A percentile compares a stretch with the other conserved stretches of the same genome.
Evolutionary conservation across 140 eudicot genomes (phyloP).

Genomic region (Stevia rebaudiana): DNA sequence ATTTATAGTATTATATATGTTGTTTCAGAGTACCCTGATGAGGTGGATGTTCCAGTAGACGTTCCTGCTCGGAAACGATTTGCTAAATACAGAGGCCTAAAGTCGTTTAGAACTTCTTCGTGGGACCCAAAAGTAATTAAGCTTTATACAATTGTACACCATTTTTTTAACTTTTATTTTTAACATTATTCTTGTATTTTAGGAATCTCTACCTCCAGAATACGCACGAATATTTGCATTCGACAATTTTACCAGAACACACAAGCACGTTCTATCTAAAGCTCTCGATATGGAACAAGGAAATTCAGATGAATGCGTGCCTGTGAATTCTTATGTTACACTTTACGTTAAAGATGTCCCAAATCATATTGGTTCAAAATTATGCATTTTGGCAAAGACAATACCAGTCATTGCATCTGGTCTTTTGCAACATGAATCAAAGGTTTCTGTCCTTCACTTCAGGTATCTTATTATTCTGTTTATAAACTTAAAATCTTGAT

Average conservation of each 20-base stretch:
- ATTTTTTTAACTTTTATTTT: neutral
- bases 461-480: constrained; percentile 35
- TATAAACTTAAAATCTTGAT: too few species aligned
- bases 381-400: constrained; percentile 33
- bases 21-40: constrained; percentile 84
- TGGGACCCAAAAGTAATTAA: constrained; percentile 96
- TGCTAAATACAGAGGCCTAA: constrained; percentile 92
- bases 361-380: constrained; percentile 46
- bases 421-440: constrained; percentile 89
- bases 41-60: constrained; percentile 85
- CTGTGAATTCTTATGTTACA: constrained; percentile 64
- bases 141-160: neutral
- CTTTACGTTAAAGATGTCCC: constrained; percentile 68
- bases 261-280: constrained; percentile 72
- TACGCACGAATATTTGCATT: constrained; percentile 76
- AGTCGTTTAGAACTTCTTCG: constrained; percentile 82
- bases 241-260: constrained; percentile 78
- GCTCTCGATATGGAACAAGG: constrained; percentile 61
- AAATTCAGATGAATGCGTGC: constrained; percentile 44
- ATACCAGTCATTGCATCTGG: constrained; percentile 65
- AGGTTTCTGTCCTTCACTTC: constrained; percentile 92
- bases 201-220: constrained; percentile 92
- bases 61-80: constrained; percentile 84
- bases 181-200: neutral
- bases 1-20: neutral